A percentile compares a stretch with the other conserved stretches of the same genome.
Evolutionary conservation across 345 rosid genomes (phyloP).

Genomic region (Reutealis trisperma): DNA sequence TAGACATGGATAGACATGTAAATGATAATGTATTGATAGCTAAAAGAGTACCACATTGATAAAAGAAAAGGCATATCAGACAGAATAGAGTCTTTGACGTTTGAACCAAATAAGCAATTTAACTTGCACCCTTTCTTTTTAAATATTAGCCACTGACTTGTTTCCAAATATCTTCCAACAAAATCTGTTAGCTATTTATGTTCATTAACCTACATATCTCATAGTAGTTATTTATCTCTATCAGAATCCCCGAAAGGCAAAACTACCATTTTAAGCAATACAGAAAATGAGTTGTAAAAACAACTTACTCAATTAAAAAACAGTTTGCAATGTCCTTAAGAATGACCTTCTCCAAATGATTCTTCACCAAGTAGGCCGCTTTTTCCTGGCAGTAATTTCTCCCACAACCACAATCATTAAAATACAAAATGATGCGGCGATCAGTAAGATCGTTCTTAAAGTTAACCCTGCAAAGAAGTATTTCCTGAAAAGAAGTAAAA

Average conservation of each 20-base stretch:
- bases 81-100: neutral
- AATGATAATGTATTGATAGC: neutral
- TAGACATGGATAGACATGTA: neutral
- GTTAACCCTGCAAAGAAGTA: conserved; percentile 73
- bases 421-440: conserved; percentile 69
- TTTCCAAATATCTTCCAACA: neutral
- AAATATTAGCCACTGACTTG: neutral
- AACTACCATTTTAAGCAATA: neutral
- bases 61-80: neutral
- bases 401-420: conserved; percentile 75
- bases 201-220: neutral
- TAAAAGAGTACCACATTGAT: neutral
- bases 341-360: conserved; percentile 72
- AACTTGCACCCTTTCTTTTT: neutral
- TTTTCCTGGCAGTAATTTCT: conserved; percentile 75
- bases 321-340: conserved; percentile 67
- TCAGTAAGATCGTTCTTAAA: conserved; percentile 71
- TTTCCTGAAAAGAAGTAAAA: conserved; percentile 61
- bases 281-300: neutral
- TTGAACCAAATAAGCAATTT: neutral
- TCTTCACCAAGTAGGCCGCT: conserved; percentile 66
- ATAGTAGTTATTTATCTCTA: neutral
- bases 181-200: neutral
- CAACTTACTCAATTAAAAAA: conserved; percentile 77
- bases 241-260: no score